Base-by-base conservation (phyloP, 2,329 filamentous ascomycete genomes). In the Xylariales sp. region DNA sequence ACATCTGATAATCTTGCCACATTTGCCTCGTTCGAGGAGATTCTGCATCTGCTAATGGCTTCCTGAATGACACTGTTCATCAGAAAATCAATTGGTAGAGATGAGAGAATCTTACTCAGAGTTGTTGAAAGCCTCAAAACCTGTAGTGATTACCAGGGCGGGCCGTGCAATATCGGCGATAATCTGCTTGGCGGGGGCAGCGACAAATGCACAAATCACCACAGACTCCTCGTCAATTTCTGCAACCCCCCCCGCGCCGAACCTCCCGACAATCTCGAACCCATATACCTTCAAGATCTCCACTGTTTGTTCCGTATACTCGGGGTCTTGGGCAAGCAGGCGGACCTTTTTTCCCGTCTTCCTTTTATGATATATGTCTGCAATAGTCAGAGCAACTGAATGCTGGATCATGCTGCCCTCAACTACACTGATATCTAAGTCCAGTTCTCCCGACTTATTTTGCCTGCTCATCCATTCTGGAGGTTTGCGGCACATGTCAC, bases 161-260 rank as follows among this genome's bases (percentile, higher is more conserved):
- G 62, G 62, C 24, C 55, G 55, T 17, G 56, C 55, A 23, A 60
- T 44, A 46, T 65, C 62, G 13, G 57, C 53, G 15, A 65, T 45
- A 19, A 65, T 55, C 40, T 65, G 58, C 29, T 54, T 55, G 2
- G 63, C 51, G 1, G 61, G 59, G 1, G 57, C 47, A 21, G 53
- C 50, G 0, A 59, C 47, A 15, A 45, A 51, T 7, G 56, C 41
- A 0, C 55, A 61, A 29, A 66, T 48, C 10, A 65, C 55, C 12
- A 60, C 38, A 4, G 58, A 58, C 12, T 55, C 40, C 5, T 59
- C 51, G 34, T 66, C 59, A 1, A 65, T 40, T 32, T 57, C 52
- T 1, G 59, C 41, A 37, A 62, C 65, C 4, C 57, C 63, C 17
- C 46, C 50, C 2, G 50, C 46, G 13, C 54, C 50, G 42, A 40